Evolutionary conservation across 805 yeast genomes (phyloP), one percentile per base, ranked within the genome.

Genomic region (Hanseniaspora nectarophila): DNA sequence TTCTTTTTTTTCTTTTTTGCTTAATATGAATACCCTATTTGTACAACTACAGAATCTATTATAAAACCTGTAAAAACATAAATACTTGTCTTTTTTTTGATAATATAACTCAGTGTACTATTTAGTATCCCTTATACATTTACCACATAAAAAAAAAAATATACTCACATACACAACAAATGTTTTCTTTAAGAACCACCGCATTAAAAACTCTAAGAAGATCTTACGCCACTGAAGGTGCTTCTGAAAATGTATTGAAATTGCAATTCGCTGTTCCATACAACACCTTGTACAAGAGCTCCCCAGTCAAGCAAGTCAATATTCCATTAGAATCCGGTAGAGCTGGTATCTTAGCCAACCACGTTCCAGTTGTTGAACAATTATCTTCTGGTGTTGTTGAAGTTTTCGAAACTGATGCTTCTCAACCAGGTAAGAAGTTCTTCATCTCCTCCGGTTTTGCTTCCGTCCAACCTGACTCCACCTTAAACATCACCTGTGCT

Each of bases 371-470:
- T 63, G 87, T 90, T 58, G 97, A 92, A 74, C 95, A 92, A 77
- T 81, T 92, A 68, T 78, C 81, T 66, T 95, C 98, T 62, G 98
- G 98, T 70, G 77, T 92, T 56, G 83, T 92, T 63, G 96, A 89
- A 71, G 80, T 92, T 66, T 82, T 86, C 60, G 90, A 86, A 70
- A 76, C 80, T 64, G 70, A 83, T 53, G 75, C 77, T 56, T 84
- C 84, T 62, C 32, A 32, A 23, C 70, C 83, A 58, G 73, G 78
- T 67, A 74, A 78, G 70, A 86, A 85, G 71, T 90, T 70, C 76
- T 92, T 90, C 63, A 88, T 90, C 59, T 79, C 94, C 57, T 97
- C 97, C 60, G 98, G 98, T 61, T 85, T 90, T 64, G 97, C 96
- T 56, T 80, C 95, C 54, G 95, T 92, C 59, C 89, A 85, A 69